A percentile compares a stretch with the other conserved stretches of the same genome.
Conservation (phyloP, 2,329 filamentous ascomycete species). For the Chrysosporium keratinophilum region DNA sequence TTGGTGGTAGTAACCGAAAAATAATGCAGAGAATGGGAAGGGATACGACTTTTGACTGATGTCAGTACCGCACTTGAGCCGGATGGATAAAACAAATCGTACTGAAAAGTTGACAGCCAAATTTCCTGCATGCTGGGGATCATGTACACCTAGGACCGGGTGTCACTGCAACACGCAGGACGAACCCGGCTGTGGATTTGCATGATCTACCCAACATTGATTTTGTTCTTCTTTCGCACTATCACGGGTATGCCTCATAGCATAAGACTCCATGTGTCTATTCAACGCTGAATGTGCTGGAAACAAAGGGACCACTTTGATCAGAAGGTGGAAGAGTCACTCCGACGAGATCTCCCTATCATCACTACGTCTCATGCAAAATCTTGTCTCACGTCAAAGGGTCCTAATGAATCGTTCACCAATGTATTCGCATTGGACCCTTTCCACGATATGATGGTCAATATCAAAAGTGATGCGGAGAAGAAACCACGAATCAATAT, state of each 20-base stretch:
- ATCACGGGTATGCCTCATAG: conserved; percentile 42
- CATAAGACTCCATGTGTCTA: too few relatives aligned
- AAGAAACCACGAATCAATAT: conserved; percentile 43
- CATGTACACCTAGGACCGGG: conserved; percentile 58
- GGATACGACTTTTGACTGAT: conserved; percentile 34
- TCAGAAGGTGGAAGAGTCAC: conserved; percentile 41
- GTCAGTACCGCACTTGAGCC: conserved; percentile 10
- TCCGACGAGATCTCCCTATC: conserved; percentile 49
- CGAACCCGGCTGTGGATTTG: conserved; percentile 51
- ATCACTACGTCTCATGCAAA: conserved; percentile 55
- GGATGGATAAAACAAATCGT: not conserved
- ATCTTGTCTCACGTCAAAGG: conserved; percentile 39
- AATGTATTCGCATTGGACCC: conserved; percentile 47
- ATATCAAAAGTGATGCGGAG: conserved; percentile 24
- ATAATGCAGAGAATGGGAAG: conserved; percentile 30
- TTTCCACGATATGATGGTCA: conserved; percentile 44
- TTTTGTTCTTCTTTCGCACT: conserved; percentile 52
- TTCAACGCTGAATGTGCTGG: not conserved
- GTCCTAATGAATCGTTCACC: conserved; percentile 39
- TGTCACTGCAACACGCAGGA: conserved; percentile 42
- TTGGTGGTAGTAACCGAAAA: not conserved
- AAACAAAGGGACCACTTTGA: conserved; percentile 44
- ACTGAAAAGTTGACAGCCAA: conserved; percentile 36
- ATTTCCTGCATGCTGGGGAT: conserved; percentile 56
- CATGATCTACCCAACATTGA: conserved; percentile 51